A percentile compares a stretch with the other conserved stretches of the same genome.
phyloP scores from a whole-genome alignment of 192 early-diverging fungal genomes.

The Backusella sp. region DNA sequence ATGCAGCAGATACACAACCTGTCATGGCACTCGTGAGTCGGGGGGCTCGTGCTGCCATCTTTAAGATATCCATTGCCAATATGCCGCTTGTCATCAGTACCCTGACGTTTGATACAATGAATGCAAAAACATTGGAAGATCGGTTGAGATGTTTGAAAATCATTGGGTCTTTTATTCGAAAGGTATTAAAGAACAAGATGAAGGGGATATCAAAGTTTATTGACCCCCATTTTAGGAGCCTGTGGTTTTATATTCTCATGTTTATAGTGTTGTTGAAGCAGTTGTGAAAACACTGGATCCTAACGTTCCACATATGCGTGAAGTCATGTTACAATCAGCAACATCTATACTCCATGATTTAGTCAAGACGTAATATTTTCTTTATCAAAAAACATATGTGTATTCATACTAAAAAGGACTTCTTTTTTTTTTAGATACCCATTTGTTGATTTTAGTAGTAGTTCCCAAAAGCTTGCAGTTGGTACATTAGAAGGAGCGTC shows the following conservation, averaged over 20 bases:
- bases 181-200: conserved; percentile 50
- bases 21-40: conserved; percentile 43
- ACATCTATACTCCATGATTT: conserved; percentile 59
- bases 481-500: conserved; percentile 73
- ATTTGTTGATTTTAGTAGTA: conserved; percentile 70
- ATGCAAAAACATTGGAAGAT: conserved; percentile 62
- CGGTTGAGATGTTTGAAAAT: conserved; percentile 60
- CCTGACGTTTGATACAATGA: conserved; percentile 69
- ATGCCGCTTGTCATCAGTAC: conserved; percentile 71
- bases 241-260: conserved; percentile 55
- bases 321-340: conserved; percentile 58
- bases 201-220: not conserved
- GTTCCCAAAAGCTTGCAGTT: conserved; percentile 72
- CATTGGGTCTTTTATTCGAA: conserved; percentile 71
- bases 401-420: not conserved
- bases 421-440: conserved; percentile 47
- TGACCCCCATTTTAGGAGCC: conserved; percentile 54
- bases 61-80: conserved; percentile 67
- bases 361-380: conserved; percentile 52
- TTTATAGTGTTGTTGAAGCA: conserved; percentile 66
- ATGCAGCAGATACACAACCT: conserved; percentile 45
- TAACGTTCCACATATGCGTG: conserved; percentile 68
- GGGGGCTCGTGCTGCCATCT: conserved; percentile 66
- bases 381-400: not conserved
- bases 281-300: conserved; percentile 86